Evolutionary conservation across 2,329 filamentous ascomycete species (phyloP), one percentile per base, ranked within the genome.

Genomic region (Colletotrichum orbiculare): DNA sequence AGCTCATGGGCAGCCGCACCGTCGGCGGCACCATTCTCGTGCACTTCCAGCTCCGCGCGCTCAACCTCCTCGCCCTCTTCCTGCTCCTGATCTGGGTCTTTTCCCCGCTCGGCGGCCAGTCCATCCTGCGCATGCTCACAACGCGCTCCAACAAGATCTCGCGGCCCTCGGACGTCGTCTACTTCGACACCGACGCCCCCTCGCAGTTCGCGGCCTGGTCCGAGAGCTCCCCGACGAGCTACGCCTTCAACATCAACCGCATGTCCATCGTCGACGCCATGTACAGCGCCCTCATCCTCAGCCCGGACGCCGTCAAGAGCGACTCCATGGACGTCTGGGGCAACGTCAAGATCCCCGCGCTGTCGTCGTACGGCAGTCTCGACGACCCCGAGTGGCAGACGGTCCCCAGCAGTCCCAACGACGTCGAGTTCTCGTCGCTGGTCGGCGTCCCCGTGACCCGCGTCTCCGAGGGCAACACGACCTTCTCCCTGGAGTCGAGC

Each of bases 101-200:
- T 13, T 76, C 74, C 6, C 73, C 74, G 1, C 60, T 76, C 3
- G 75, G 74, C 11, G 68, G 69, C n/a, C 74, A 76, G 65, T 68
- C 73, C 0, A 54, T 73, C 12, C 55, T 76, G 38, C 72, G 73
- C 1, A 55, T 66, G 37, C 45, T 68, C 13, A 38, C 57, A 2
- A 45, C 54, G 8, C 15, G 38, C 2, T 15, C 33, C 4, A 41
- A 33, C 3, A 13, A 15, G 7, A 34, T n/a, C 15, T 17, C 35
- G 6, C 7, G 13, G 0, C 37, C 33, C 0, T n/a, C 49, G 2
- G 25, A 33, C 8, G 25, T 60, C 15, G 17, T 34, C 12, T 54
- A 60, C 6, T 43, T 54, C 33, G 49, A 64, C 55, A 43, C 38
- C 1, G 25, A 33, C 13, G 49, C 34, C 5, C 37, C 11, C 5